Percentiles rank a stretch among this genome's conserved stretches.
These are phyloP conservation scores for Macadamia tetraphylla DNA, from an alignment of 164 flowering plant species.

Conservation along the genomic window DNA sequence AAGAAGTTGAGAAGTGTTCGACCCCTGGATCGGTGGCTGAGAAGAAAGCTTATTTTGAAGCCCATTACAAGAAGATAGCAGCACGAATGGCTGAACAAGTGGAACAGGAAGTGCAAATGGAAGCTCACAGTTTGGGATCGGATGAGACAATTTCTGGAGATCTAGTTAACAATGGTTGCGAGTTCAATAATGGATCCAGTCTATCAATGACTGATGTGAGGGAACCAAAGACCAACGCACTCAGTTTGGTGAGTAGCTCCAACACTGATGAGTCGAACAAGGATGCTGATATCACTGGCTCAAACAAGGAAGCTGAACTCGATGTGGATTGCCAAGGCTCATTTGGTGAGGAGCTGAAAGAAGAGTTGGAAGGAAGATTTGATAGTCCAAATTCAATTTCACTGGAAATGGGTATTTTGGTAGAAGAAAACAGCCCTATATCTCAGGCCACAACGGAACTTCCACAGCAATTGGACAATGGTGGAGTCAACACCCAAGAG, in stretches of 20 bases:
- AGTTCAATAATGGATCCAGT: slow-evolving; percentile 16
- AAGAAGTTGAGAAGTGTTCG: slow-evolving; percentile 86
- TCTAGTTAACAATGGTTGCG: slow-evolving; percentile 12
- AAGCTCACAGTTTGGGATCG: slow-evolving; percentile 16
- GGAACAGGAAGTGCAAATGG: slow-evolving; percentile 44
- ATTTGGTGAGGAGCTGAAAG: slow-evolving; percentile 16
- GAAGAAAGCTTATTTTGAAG: slow-evolving; percentile 88
- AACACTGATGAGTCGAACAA: slow-evolving; percentile 20
- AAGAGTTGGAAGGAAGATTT: slow-evolving; percentile 15
- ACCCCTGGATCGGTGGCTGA: slow-evolving; percentile 89
- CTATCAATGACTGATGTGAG: slow-evolving; percentile 16
- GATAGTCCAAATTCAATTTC: slow-evolving; percentile 15
- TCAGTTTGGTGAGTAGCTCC: slow-evolving; percentile 10
- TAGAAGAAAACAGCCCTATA: slow-evolving; percentile 15
- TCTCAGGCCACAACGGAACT: slow-evolving; percentile 2
- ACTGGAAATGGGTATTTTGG: slow-evolving; percentile 22
- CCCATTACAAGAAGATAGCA: slow-evolving; percentile 80
- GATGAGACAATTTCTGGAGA: slow-evolving; percentile 21
- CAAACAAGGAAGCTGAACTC: slow-evolving; percentile 18
- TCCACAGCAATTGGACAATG: slow-evolving; percentile 10
- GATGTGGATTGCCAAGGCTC: slow-evolving; percentile 20
- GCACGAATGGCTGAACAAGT: slow-evolving; percentile 55
- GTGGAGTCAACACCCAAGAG: slow-evolving; percentile 11
- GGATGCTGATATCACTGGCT: slow-evolving; percentile 18
- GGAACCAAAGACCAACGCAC: slow-evolving; percentile 17